Percentiles rank a stretch among this genome's conserved stretches.
phyloP scores from a whole-genome alignment of 202 grass and related monocot species.

The Schoenoplectus tabernaemontani region DNA sequence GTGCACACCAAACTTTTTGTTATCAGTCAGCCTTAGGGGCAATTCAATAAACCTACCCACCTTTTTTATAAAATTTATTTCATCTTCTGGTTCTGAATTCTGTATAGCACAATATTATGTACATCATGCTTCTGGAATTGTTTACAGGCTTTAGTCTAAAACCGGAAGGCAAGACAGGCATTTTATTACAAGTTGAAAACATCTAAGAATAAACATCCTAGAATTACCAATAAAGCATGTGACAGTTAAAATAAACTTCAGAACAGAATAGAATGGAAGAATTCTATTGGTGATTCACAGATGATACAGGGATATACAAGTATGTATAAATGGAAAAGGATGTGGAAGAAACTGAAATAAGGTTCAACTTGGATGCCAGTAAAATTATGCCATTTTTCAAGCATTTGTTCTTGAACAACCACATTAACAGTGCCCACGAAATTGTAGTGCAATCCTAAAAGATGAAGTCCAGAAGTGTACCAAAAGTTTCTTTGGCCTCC shows the following conservation, averaged over 20 bases:
- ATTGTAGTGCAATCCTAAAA: not conserved
- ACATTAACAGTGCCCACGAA: not conserved
- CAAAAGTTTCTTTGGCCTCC: constrained; percentile 77
- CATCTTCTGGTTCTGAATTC: not conserved
- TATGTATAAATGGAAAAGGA: not conserved
- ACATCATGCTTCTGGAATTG: not conserved
- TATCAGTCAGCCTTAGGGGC: not conserved
- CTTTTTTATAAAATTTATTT: not conserved
- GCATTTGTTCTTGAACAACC: not conserved
- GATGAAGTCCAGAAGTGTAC: constrained; percentile 35
- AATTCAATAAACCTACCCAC: not conserved
- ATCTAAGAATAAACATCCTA: not conserved
- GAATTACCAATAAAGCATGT: not conserved
- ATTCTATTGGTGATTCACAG: not conserved
- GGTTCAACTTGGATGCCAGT: not conserved
- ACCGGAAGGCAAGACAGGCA: not conserved
- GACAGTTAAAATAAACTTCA: not conserved
- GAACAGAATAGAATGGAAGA: not conserved
- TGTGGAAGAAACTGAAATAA: not conserved
- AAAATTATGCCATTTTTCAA: not conserved
- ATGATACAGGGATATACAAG: not conserved
- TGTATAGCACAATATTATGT: not conserved
- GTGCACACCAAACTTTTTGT: not conserved
- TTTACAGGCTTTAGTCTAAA: not conserved
- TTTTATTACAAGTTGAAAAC: not conserved